These are phyloP conservation scores for Calonectria hawksworthii DNA, from an alignment of 2,329 filamentous ascomycete genomes.

Conservation along the genomic window DNA sequence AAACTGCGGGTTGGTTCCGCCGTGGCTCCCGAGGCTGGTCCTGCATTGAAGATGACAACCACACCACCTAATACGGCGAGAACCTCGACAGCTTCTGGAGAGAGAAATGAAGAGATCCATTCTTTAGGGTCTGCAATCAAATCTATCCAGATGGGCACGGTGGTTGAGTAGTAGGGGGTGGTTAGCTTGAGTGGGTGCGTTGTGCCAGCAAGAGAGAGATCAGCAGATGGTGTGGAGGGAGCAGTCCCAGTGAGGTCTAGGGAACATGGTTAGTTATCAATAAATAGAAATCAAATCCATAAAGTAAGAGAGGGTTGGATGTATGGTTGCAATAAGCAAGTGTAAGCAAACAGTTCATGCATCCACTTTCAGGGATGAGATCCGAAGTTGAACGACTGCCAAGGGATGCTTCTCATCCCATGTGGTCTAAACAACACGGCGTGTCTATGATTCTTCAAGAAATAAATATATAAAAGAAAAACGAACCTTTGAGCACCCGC, in stretches of 20 bases:
- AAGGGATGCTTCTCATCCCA: neutral
- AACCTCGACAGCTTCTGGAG: slow-evolving; percentile 73
- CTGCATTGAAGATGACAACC: slow-evolving; percentile 58
- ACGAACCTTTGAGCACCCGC: slow-evolving; percentile 67
- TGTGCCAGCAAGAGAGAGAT: slow-evolving; percentile 67
- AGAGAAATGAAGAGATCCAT: slow-evolving; percentile 72
- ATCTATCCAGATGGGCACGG: slow-evolving; percentile 78
- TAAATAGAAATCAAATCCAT: neutral
- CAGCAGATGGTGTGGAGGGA: slow-evolving; percentile 53
- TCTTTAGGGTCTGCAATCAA: slow-evolving; percentile 64
- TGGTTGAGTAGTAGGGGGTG: slow-evolving; percentile 73
- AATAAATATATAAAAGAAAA: neutral
- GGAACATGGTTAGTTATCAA: slow-evolving; percentile 18
- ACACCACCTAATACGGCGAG: slow-evolving; percentile 71
- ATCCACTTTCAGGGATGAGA: neutral
- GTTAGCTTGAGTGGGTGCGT: slow-evolving; percentile 69
- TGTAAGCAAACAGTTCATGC: too few species aligned
- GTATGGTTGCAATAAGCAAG: too few species aligned
- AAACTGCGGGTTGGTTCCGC: slow-evolving; percentile 54
- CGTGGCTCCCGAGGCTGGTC: slow-evolving; percentile 26
- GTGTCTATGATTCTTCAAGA: neutral
- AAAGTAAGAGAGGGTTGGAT: neutral
- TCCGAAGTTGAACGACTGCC: neutral
- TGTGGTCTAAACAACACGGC: neutral
- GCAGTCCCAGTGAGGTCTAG: slow-evolving; percentile 68